phyloP scores from a whole-genome alignment of 306 rosid species.

The Sicyos baderoa region DNA sequence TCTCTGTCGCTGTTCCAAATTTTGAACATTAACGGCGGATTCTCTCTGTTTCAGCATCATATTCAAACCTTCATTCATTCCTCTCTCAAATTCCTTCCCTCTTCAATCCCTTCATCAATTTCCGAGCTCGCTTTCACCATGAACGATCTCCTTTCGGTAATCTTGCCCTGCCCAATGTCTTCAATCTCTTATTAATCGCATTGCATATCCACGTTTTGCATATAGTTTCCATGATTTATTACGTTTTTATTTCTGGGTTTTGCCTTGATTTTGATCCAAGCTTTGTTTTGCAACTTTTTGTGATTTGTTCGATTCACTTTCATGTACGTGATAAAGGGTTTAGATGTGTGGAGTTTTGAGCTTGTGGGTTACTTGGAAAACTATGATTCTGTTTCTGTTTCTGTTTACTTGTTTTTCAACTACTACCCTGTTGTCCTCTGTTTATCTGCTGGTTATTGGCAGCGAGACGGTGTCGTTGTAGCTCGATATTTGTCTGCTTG shows the following conservation, averaged over 20 bases:
- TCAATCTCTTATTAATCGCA: not conserved
- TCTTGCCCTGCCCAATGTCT: not conserved
- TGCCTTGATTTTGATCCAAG: not conserved
- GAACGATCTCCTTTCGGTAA: conserved; percentile 89
- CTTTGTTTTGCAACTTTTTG: not conserved
- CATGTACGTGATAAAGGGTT: not conserved
- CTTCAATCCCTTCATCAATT: not conserved
- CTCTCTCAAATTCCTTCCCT: not conserved
- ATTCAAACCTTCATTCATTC: conserved; percentile 21
- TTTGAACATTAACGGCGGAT: conserved; percentile 39
- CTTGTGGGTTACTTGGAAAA: not conserved
- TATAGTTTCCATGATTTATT: not conserved
- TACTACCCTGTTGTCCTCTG: not conserved
- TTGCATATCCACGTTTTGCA: not conserved
- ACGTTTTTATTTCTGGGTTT: not conserved
- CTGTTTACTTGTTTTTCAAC: not conserved
- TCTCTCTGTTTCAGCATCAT: conserved; percentile 41
- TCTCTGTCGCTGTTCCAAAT: not conserved
- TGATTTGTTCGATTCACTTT: conserved; percentile 7
- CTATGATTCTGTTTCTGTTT: not conserved
- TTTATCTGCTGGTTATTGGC: not conserved
- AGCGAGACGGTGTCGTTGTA: not conserved
- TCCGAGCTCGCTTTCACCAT: conserved; percentile 38
- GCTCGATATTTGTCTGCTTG: not conserved
- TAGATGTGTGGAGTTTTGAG: not conserved